Conservation (phyloP, 2,329 filamentous ascomycete genomes). For the Trichoderma atrobrunneum region DNA sequence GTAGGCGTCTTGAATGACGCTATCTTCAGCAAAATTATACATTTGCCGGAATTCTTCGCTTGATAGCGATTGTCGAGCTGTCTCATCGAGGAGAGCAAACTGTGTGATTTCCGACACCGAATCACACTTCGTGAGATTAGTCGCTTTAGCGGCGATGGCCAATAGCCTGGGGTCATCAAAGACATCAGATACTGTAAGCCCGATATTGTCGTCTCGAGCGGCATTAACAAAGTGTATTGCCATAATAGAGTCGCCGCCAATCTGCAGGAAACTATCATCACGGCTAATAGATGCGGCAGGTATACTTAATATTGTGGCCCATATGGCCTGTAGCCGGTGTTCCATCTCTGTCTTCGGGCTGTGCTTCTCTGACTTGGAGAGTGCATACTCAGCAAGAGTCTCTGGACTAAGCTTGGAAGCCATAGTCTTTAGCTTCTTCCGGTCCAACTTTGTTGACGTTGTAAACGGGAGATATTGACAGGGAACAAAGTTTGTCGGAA, state of each 20-base stretch:
- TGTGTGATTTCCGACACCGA: not conserved
- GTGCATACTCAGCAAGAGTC: not conserved
- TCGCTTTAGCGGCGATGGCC: not conserved
- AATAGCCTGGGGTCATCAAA: constrained; percentile 19
- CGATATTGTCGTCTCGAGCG: not conserved
- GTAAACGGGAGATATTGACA: not conserved
- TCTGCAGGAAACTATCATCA: not conserved
- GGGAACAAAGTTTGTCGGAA: not conserved
- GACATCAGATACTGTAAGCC: constrained; percentile 18
- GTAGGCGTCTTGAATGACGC: not conserved
- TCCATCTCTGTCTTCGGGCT: constrained; percentile 1
- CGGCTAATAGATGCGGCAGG: not conserved
- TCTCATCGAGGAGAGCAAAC: not conserved
- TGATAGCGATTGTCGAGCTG: not conserved
- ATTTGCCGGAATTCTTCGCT: not conserved
- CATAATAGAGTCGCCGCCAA: constrained; percentile 24
- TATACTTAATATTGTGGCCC: not conserved
- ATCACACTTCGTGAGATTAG: not conserved
- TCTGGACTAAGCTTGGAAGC: not conserved
- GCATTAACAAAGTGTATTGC: not conserved
- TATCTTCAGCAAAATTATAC: not conserved
- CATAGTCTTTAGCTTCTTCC: not conserved
- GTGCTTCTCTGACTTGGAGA: not conserved
- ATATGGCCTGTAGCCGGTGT: not conserved
- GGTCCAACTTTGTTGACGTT: not conserved